Evolutionary conservation across 495 filamentous ascomycete genomes (phyloP).

Genomic region (Saxophila tyrrhenica): DNA sequence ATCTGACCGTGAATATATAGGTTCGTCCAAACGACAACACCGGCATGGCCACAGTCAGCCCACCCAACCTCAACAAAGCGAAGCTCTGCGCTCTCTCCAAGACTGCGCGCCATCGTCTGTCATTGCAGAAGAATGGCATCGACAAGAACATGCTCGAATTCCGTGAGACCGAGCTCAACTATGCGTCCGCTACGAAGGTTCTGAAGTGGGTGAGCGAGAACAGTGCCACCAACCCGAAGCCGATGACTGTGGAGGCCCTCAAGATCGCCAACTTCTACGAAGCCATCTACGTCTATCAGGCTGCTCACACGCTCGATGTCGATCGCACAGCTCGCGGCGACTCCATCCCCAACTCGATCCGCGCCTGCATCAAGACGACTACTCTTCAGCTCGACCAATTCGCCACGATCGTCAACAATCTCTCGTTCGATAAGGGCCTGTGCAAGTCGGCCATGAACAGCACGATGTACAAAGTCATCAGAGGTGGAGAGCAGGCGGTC

Average conservation of each 20-base stretch:
- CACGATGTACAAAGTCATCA: background rate
- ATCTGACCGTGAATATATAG: too few relatives aligned
- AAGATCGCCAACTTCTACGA: background rate
- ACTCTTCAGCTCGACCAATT: background rate
- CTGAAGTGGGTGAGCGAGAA: background rate
- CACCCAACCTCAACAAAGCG: too few relatives aligned
- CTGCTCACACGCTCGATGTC: background rate
- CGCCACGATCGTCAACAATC: background rate
- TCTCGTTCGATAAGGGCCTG: background rate
- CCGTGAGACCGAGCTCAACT: background rate
- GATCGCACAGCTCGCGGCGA: background rate
- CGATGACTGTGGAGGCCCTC: background rate
- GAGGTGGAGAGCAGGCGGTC: background rate
- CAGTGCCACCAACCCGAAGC: background rate
- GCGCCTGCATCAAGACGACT: background rate
- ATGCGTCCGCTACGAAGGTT: slow-evolving; percentile 1
- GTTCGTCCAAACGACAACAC: too few relatives aligned
- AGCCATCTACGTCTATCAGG: background rate
- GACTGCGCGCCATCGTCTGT: too few relatives aligned
- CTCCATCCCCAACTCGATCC: background rate
- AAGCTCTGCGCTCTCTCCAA: too few relatives aligned
- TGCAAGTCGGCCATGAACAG: background rate
- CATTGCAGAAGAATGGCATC: too few relatives aligned
- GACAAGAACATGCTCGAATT: background rate
- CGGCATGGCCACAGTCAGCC: too few relatives aligned